phyloP scores from a whole-genome alignment of 805 yeast genomes.

The Candida lessepsii region DNA sequence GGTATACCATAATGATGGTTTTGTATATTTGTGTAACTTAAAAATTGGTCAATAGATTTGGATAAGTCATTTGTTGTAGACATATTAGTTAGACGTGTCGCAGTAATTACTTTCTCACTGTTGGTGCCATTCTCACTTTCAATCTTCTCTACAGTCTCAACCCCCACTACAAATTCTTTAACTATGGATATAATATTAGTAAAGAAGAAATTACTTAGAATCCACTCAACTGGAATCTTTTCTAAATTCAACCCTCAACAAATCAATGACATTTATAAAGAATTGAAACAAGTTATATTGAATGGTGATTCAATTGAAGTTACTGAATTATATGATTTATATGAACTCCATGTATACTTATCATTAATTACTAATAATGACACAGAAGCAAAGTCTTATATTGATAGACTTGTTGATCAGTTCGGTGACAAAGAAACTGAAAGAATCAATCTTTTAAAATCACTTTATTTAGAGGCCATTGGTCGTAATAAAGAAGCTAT shows the following conservation, averaged over 20 bases:
- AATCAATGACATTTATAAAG: constrained; percentile 34
- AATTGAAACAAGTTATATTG: constrained; percentile 34
- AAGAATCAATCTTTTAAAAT: constrained; percentile 53
- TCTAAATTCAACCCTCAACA: constrained; percentile 48
- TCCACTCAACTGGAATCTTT: constrained; percentile 53
- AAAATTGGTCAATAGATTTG: constrained; percentile 13
- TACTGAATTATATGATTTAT: constrained; percentile 51
- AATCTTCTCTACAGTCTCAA: too few relatives aligned
- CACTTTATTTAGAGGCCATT: constrained; percentile 57
- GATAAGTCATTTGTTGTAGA: constrained; percentile 10
- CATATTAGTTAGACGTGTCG: too few relatives aligned
- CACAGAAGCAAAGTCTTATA: constrained; percentile 63
- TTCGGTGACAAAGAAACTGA: constrained; percentile 52
- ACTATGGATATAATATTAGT: constrained; percentile 9
- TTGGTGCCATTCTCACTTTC: too few relatives aligned
- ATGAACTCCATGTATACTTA: constrained; percentile 72
- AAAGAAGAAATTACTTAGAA: constrained; percentile 48
- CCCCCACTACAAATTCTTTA: not conserved
- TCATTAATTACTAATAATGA: constrained; percentile 62
- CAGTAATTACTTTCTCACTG: too few relatives aligned
- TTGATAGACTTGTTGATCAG: constrained; percentile 66
- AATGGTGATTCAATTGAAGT: constrained; percentile 36
- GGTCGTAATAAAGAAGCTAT: constrained; percentile 34
- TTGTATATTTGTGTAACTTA: constrained; percentile 17
- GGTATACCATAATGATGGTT: constrained; percentile 37